These are phyloP conservation scores for Lasiosphaeriaceae sp. DNA, from an alignment of 495 filamentous ascomycete genomes.

Conservation along the genomic window DNA sequence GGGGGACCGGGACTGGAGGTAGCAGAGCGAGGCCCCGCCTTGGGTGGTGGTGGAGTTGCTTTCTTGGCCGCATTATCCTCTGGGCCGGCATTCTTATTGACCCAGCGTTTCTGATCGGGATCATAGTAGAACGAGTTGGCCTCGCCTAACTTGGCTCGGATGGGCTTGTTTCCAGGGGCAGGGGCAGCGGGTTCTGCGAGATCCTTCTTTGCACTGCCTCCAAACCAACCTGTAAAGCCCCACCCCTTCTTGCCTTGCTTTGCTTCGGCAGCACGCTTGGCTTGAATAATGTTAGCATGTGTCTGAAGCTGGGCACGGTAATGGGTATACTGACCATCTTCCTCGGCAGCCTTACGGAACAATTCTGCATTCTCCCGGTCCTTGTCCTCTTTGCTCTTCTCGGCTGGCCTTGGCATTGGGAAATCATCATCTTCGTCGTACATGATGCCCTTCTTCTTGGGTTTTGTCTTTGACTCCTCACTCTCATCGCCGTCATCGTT, in stretches of 20 bases:
- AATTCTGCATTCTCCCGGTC: slow-evolving; percentile 68
- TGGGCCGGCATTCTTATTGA: slow-evolving; percentile 87
- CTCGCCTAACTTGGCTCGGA: slow-evolving; percentile 93
- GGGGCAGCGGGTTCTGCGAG: slow-evolving; percentile 23
- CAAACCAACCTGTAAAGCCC: slow-evolving; percentile 81
- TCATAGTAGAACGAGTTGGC: slow-evolving; percentile 92
- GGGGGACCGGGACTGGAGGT: slow-evolving; percentile 32
- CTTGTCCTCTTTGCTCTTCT: slow-evolving; percentile 54
- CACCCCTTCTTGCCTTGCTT: slow-evolving; percentile 68
- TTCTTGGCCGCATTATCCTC: slow-evolving; percentile 44
- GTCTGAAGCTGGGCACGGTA: background rate
- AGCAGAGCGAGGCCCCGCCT: slow-evolving; percentile 25
- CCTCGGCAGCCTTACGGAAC: slow-evolving; percentile 78
- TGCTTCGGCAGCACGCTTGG: slow-evolving; percentile 37
- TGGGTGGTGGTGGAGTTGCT: slow-evolving; percentile 49
- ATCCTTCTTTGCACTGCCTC: slow-evolving; percentile 60
- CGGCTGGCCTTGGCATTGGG: slow-evolving; percentile 29
- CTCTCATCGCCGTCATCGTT: slow-evolving; percentile 29
- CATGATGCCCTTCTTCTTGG: slow-evolving; percentile 76
- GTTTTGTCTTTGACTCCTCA: slow-evolving; percentile 45
- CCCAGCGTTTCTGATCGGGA: slow-evolving; percentile 90
- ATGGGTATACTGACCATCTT: slow-evolving; percentile 58
- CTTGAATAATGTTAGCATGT: slow-evolving; percentile 25
- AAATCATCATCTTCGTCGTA: slow-evolving; percentile 68
- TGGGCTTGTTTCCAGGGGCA: slow-evolving; percentile 58